Evolutionary conservation across 768 basidiomycete genomes (phyloP).

Genomic region (Phaeolepiota aurea): DNA sequence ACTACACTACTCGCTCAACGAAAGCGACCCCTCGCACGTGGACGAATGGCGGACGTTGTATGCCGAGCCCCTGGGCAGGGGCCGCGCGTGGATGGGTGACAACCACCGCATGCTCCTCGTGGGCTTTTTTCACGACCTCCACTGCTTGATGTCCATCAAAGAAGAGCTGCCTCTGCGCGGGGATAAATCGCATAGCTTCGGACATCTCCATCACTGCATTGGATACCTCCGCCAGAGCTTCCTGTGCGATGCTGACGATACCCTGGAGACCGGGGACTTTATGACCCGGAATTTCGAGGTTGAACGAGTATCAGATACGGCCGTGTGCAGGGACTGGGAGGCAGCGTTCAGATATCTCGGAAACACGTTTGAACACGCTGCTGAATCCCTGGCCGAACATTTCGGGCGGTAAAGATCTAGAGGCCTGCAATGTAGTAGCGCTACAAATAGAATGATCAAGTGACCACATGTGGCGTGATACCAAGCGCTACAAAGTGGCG

Average conservation of each 20-base stretch:
- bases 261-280: slow-evolving; percentile 37
- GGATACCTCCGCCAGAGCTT: slow-evolving; percentile 38
- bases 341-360: not conserved
- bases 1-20: slow-evolving; percentile 16
- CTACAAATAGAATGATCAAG: too few relatives aligned
- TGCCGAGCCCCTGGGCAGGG: slow-evolving; percentile 18
- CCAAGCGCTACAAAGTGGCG: too few relatives aligned
- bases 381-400: not conserved
- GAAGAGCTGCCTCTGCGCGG: slow-evolving; percentile 11
- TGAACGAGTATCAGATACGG: slow-evolving; percentile 26
- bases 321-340: slow-evolving; percentile 34
- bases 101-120: slow-evolving; percentile 22
- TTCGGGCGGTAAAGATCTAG: too few relatives aligned
- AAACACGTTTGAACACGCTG: not conserved
- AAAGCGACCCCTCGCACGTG: slow-evolving; percentile 14
- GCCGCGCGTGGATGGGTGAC: slow-evolving; percentile 17
- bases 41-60: slow-evolving; percentile 18
- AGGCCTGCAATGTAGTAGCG: not conserved
- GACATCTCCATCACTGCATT: slow-evolving; percentile 34
- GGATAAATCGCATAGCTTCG: slow-evolving; percentile 14
- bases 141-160: slow-evolving; percentile 29
- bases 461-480: too few relatives aligned
- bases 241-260: slow-evolving; percentile 38
- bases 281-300: slow-evolving; percentile 22
- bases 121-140: slow-evolving; percentile 40